Evolutionary conservation across 441 rosid genomes (phyloP).

Genomic region (Populus trichocarpa): DNA sequence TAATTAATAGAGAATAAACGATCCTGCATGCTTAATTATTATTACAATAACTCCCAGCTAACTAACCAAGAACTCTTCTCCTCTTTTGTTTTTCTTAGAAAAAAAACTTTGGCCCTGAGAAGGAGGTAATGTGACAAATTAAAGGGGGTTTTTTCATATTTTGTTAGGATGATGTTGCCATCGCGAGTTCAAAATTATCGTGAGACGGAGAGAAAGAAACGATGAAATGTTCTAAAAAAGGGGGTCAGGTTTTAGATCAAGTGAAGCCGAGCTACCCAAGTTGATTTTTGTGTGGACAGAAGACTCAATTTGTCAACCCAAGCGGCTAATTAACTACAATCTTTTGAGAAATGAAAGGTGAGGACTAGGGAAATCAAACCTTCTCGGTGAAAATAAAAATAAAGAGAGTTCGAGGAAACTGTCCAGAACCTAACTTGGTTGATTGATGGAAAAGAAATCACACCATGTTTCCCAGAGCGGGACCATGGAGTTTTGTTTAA

Average conservation of each 20-base stretch:
- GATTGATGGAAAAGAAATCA: neutral
- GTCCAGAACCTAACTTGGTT: neutral
- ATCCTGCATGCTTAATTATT: too few relatives aligned
- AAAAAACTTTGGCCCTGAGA: neutral
- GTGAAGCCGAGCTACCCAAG: neutral
- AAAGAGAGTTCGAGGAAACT: neutral
- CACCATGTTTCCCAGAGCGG: neutral
- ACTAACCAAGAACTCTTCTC: neutral
- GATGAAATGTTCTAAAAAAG: neutral
- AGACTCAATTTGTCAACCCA: neutral
- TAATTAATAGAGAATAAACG: too few relatives aligned
- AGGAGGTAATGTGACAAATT: neutral
- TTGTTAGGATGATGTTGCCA: neutral
- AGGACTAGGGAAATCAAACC: neutral
- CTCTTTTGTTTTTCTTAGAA: too few relatives aligned
- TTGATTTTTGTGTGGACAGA: neutral
- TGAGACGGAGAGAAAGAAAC: neutral
- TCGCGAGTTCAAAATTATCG: neutral
- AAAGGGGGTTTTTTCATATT: neutral
- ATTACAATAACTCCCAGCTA: neutral
- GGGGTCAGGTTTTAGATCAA: too few relatives aligned
- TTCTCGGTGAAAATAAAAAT: neutral
- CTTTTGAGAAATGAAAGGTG: neutral
- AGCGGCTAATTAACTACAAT: neutral
- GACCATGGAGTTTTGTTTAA: neutral